Base-by-base conservation (phyloP, 2,329 filamentous ascomycete species). In the Alternaria rosae region DNA sequence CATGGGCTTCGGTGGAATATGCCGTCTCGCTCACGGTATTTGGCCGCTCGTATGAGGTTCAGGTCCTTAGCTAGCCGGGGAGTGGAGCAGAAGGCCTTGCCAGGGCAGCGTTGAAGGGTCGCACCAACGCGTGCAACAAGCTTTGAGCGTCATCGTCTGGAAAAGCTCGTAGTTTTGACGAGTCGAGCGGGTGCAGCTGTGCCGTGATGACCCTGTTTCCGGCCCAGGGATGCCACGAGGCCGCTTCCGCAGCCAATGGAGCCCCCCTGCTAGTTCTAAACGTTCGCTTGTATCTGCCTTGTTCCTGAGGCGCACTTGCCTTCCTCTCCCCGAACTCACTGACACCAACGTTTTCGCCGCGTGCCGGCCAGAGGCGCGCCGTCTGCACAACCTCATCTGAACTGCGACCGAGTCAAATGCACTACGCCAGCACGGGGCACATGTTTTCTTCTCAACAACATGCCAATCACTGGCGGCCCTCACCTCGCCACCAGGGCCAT, bases 161-260 rank as follows among this genome's bases (percentile, higher is more conserved):
- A 61, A 66, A 59, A 45, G 55, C 30, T 64, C 58, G 57, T 60
- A 56, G 57, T 52, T 43, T 48, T 52, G 42, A 38, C 32, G 54
- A 54, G 48, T 50, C 45, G 57, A 50, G n/a, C 32, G 25, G 54
- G 50, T 52, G 30, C 45, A 56, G 44, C 45, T 48, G 30, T 59
- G 60, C 54, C 59, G 62, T 53, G 50, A 48, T 53, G 47, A 54
- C 60, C 60, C 60, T 56, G 48, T 53, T 54, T 52, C 25, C 48
- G 38, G 52, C 63, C 48, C 50, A 62, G 59, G 62, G 43, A 42
- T 62, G 63, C 63, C 63, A 65, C 63, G 63, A 65, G 63, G 63
- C 57, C 56, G 60, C 32, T 54, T 64, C 57, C 61, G 61, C 58
- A 42, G 42, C 61, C 64, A 66, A 66, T 64, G 12, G 45, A 11